These are phyloP conservation scores for Sphenostylis stenocarpa DNA, from an alignment of 306 rosid species.

Conservation along the genomic window DNA sequence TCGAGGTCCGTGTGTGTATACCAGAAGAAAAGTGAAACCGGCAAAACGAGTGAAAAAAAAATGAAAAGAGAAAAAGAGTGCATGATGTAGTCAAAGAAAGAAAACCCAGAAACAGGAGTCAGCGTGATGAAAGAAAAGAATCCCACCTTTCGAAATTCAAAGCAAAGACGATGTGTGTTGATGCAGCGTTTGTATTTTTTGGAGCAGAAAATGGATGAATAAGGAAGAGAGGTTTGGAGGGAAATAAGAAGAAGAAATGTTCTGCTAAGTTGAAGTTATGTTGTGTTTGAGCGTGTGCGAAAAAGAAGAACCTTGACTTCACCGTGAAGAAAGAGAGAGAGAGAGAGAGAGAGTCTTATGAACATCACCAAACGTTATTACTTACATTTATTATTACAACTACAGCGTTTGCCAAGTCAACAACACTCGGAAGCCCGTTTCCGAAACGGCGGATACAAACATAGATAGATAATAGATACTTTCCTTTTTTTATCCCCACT, in stretches of 20 bases:
- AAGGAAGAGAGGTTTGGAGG: background rate
- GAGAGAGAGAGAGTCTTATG: background rate
- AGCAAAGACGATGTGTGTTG: background rate
- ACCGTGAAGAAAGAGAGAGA: background rate
- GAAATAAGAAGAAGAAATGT: background rate
- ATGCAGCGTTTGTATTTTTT: background rate
- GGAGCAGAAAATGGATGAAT: background rate
- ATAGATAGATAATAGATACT: background rate
- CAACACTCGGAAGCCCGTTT: slow-evolving; percentile 7
- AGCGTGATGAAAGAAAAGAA: background rate
- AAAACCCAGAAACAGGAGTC: background rate
- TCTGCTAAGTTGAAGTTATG: background rate
- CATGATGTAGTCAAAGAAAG: background rate
- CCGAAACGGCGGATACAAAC: background rate
- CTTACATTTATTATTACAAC: background rate
- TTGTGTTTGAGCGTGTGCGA: background rate
- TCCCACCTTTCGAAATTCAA: background rate
- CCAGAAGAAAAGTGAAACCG: background rate
- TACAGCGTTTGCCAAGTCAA: slow-evolving; percentile 6
- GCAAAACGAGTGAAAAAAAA: background rate
- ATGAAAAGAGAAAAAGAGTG: background rate
- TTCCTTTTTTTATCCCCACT: background rate
- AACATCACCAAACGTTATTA: background rate
- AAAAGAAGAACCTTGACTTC: slow-evolving; percentile 27
- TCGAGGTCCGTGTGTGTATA: background rate